These are phyloP conservation scores for Globisporangium middletonii DNA, from an alignment of 352 stramenopile genomes.

Conservation along the genomic window DNA sequence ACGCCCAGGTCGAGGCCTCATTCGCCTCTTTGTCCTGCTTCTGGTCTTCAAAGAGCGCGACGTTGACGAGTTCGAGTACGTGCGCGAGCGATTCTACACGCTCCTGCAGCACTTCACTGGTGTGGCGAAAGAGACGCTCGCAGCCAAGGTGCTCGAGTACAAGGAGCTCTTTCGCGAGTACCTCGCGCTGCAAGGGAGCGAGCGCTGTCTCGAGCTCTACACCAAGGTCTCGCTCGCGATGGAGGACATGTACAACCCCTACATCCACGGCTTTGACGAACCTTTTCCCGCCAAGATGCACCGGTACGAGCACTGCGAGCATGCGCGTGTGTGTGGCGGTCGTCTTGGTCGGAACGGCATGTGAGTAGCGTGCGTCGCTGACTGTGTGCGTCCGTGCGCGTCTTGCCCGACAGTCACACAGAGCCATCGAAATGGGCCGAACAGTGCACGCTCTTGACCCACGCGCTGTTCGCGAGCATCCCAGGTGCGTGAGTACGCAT, in stretches of 20 bases:
- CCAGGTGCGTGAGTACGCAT: conserved; percentile 32
- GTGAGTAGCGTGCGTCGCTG: not conserved
- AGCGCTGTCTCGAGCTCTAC: conserved; percentile 12
- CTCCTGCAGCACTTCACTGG: conserved; percentile 35
- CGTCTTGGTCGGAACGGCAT: not conserved
- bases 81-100: conserved; percentile 38
- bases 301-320: conserved; percentile 6
- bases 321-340: not conserved
- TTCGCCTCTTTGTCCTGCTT: conserved; percentile 60
- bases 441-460: conserved; percentile 75
- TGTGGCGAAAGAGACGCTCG: conserved; percentile 23
- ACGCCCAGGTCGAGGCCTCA: conserved; percentile 34
- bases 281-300: conserved; percentile 17
- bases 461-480: conserved; percentile 77
- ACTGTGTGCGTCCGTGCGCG: not conserved
- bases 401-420: conserved; percentile 29
- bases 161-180: conserved; percentile 42
- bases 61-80: conserved; percentile 23
- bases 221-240: conserved; percentile 14
- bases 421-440: conserved; percentile 57
- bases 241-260: conserved; percentile 21
- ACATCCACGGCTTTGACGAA: conserved; percentile 14
- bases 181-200: conserved; percentile 30
- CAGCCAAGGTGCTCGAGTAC: conserved; percentile 41
- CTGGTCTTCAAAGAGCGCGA: conserved; percentile 46